Conservation (phyloP, 2,329 filamentous ascomycete species). For the Penicillium sp. region DNA sequence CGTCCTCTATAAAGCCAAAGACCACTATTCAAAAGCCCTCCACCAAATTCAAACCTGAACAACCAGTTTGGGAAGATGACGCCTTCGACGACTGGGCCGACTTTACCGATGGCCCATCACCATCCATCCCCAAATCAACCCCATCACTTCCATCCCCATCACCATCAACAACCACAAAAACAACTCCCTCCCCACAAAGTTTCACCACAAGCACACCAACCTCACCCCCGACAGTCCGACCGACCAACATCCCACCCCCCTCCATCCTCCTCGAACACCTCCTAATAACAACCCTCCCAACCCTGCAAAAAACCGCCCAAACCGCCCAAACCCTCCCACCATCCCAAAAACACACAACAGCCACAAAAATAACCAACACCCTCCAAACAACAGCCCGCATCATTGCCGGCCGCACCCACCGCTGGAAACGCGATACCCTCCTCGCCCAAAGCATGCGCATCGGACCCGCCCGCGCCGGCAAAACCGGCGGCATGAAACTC, state of each 20-base stretch:
- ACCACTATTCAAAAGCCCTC: constrained; percentile 8
- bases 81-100: constrained; percentile 33
- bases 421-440: constrained; percentile 89
- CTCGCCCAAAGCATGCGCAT: constrained; percentile 89
- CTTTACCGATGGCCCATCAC: constrained; percentile 29
- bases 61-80: constrained; percentile 31
- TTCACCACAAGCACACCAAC: constrained; percentile 21
- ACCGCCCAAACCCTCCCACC: constrained; percentile 62
- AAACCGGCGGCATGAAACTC: constrained; percentile 86
- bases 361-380: constrained; percentile 36
- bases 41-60: constrained; percentile 9
- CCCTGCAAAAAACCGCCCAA: constrained; percentile 68
- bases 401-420: constrained; percentile 80
- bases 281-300: constrained; percentile 71
- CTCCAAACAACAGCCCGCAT: constrained; percentile 73
- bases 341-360: constrained; percentile 23
- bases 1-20: not conserved
- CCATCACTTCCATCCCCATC: constrained; percentile 4
- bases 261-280: constrained; percentile 81
- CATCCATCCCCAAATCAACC: constrained; percentile 13
- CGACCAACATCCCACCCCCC: constrained; percentile 87
- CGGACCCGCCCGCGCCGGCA: constrained; percentile 72
- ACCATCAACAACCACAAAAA: constrained; percentile 18
- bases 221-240: constrained; percentile 56
- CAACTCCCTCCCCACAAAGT: constrained; percentile 22